phyloP scores from a whole-genome alignment of 148 eudicot genomes.

The Chenopodium album region DNA sequence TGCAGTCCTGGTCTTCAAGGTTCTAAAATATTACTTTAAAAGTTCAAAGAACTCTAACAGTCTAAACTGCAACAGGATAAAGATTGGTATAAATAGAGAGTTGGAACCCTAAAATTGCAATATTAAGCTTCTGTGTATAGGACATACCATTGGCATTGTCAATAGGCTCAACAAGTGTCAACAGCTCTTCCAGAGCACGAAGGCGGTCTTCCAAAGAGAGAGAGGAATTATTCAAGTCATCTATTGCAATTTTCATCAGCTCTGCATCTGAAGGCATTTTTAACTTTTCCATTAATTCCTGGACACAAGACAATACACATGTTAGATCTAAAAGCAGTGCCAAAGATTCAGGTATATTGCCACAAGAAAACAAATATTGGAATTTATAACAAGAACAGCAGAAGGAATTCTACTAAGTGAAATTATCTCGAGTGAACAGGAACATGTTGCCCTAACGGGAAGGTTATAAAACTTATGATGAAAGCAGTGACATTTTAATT shows the following conservation, averaged over 20 bases:
- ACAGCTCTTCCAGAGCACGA: slow-evolving; percentile 78
- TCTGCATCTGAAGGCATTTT: slow-evolving; percentile 89
- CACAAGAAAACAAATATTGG: neutral
- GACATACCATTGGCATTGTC: slow-evolving; percentile 88
- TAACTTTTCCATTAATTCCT: slow-evolving; percentile 84
- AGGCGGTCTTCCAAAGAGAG: slow-evolving; percentile 63
- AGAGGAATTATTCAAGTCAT: slow-evolving; percentile 81
- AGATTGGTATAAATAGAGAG: neutral
- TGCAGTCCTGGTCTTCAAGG: neutral
- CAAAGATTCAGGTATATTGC: neutral
- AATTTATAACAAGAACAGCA: neutral
- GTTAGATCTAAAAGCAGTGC: neutral
- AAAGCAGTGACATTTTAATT: neutral
- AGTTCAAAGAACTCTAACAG: neutral
- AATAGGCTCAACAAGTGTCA: slow-evolving; percentile 83
- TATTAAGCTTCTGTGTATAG: neutral
- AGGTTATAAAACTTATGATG: neutral
- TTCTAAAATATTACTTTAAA: neutral
- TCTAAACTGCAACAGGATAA: neutral
- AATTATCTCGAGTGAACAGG: neutral
- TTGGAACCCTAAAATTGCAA: neutral
- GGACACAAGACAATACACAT: slow-evolving; percentile 20
- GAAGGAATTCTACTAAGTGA: too few relatives aligned
- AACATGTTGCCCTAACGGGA: neutral
- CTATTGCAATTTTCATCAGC: slow-evolving; percentile 78